Evolutionary conservation across 2,329 filamentous ascomycete species (phyloP).

Genomic region (Rasamsonia emersonii): DNA sequence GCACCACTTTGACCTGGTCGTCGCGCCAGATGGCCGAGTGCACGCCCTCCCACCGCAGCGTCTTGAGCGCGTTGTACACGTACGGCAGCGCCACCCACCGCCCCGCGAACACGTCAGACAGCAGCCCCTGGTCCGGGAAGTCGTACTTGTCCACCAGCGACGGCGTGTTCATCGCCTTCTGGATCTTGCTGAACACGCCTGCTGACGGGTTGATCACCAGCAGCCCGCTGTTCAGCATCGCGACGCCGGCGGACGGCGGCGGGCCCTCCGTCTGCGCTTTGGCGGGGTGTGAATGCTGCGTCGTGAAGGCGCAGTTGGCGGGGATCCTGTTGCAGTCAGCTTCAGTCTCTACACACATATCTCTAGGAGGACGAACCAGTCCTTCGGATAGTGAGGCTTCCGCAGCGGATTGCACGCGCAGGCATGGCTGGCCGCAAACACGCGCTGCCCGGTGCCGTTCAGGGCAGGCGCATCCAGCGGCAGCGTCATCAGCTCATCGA

Average conservation of each 20-base stretch:
- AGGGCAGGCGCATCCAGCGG: conserved; percentile 53
- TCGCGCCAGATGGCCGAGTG: conserved; percentile 54
- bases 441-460: conserved; percentile 47
- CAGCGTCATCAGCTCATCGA: conserved; percentile 89
- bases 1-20: conserved; percentile 52
- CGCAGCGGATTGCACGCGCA: conserved; percentile 78
- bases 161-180: conserved; percentile 38
- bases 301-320: conserved; percentile 53
- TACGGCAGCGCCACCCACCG: conserved; percentile 54
- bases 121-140: conserved; percentile 52
- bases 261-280: conserved; percentile 46
- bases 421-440: conserved; percentile 77
- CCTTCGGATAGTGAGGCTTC: conserved; percentile 66
- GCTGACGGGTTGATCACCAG: conserved; percentile 53
- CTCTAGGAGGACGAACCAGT: conserved; percentile 47
- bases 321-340: conserved; percentile 35
- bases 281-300: conserved; percentile 45
- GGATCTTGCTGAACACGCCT: conserved; percentile 45
- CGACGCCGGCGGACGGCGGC: conserved; percentile 41
- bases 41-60: conserved; percentile 47
- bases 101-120: conserved; percentile 49
- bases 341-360: background rate
- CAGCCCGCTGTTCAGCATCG: conserved; percentile 53
- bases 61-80: conserved; percentile 54
- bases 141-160: conserved; percentile 45